Evolutionary conservation across 495 filamentous ascomycete genomes (phyloP), one percentile per base, ranked within the genome.

Genomic region (Penicilliopsis zonata): DNA sequence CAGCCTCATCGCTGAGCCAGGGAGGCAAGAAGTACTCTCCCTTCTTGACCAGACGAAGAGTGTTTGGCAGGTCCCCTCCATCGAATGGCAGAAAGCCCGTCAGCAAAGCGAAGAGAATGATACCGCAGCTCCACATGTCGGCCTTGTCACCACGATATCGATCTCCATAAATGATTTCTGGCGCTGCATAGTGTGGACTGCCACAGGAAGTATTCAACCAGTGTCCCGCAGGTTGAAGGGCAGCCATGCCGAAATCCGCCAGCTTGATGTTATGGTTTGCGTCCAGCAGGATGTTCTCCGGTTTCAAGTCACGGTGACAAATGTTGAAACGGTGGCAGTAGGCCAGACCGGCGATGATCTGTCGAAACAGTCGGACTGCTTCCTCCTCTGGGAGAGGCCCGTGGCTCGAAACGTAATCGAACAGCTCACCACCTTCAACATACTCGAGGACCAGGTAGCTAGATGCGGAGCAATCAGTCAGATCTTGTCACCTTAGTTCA

Each of bases 381-480:
- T 92, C 82, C 29, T 72, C 64, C 54, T 96, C 92, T 1, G 60
- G 49, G 0, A 99, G 65, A 13, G 69, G 61, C 16, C 79, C 80
- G 27, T 72, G 57, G 12, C 67, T 57, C 9, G 70, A 73, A 32
- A 96, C 77, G 44, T 87, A 83, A 10, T 79, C 65, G 43, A 93
- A 94, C 10, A 99, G 67, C 44, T 99, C 90, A 15, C 88, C 88
- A 27, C 83, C 78, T 47, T 92, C 75, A 21, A 94, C 78, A 38
- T 85, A 93, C 49, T 99, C 90, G n/a, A 95, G 72, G 3, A 96
- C 81, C n/a, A 99, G 70, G 51, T 94, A 98, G 22, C 88, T 96
- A 17, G 9, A 16, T 18, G 9, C 8, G 5, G 17, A 42, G 33
- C 12, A 33, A 9, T n/a, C n/a, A n/a, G n/a, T n/a, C n/a, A n/a